phyloP scores from a whole-genome alignment of 2,329 filamentous ascomycete species.

The Falciphora oryzae region DNA sequence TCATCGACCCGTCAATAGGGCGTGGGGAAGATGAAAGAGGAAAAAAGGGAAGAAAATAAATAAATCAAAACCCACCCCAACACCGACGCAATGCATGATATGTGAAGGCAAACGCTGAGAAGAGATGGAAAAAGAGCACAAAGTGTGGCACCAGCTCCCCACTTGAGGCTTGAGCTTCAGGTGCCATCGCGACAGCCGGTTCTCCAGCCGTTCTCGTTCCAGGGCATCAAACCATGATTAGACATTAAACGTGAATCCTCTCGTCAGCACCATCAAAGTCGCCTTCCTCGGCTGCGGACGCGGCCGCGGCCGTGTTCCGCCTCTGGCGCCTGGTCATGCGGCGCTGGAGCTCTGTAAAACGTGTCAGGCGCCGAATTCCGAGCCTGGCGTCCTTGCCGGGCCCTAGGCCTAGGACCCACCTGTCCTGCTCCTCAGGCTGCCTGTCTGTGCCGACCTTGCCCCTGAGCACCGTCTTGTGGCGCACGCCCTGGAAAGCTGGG shows the following conservation, averaged over 20 bases:
- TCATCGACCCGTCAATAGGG: not conserved
- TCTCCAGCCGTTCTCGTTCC: not conserved
- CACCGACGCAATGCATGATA: not conserved
- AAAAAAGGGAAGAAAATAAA: not conserved
- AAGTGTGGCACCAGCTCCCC: not conserved
- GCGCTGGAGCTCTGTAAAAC: conserved; percentile 37
- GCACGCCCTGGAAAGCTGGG: conserved; percentile 59
- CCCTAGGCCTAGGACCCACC: conserved; percentile 46
- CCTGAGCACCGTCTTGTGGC: conserved; percentile 61
- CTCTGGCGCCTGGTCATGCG: conserved; percentile 20
- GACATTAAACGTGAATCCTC: not conserved
- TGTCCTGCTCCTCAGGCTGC: conserved; percentile 39
- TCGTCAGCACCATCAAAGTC: not conserved
- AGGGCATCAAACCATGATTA: not conserved
- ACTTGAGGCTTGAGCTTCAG: not conserved
- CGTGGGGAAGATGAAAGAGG: not conserved
- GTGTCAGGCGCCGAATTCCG: conserved; percentile 38
- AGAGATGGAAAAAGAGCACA: not conserved
- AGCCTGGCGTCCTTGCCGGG: conserved; percentile 29
- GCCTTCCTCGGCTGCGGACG: not conserved
- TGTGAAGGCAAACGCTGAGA: not conserved
- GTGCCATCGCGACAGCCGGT: not conserved
- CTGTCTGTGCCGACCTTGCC: conserved; percentile 56
- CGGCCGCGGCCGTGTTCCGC: not conserved
- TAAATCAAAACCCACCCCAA: not conserved